Evolutionary conservation across 179 eudicot species (phyloP), one percentile per base, ranked within the genome.

Genomic region (Corrigiola litoralis): DNA sequence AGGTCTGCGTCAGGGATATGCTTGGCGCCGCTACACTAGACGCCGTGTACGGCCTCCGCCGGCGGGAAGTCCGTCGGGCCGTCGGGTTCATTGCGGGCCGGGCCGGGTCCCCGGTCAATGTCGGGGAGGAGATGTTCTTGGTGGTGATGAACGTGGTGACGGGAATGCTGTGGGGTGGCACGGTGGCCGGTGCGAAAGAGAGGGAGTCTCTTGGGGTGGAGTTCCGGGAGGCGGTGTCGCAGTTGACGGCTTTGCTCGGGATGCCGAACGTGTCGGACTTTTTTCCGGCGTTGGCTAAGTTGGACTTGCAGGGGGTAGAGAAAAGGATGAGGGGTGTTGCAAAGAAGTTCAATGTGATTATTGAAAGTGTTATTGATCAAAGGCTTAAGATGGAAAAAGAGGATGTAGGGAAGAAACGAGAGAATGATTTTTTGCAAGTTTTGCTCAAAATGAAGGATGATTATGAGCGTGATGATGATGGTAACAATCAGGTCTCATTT

Each of bases 121-220:
- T 87, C 0, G 87, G 87, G 0, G 86, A 85, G 57, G 76, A 77
- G 70, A 80, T 77, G 80, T 85, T 83, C n/a, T 1, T 77, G 67
- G 69, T 75, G 7, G 55, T 72, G 36, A 5, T 80, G 70, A 87
- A 83, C 23, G 87, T 85, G 67, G 69, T 81, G 48, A 81, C 83
- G 6, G 79, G 65, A 40, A 85, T 80, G 94, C 1, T 89, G 77
- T 89, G 96, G 96, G 90, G 94, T 1, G 88, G 90, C 2, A 68
- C 81, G 10, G 56, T 79, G 54, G 57, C 29, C 34, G 54, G 29
- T 66, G 86, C 65, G 8, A 75, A 50, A 47, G 84, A 80, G 46
- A 74, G 82, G 32, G 80, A 36, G 4, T 50, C 55, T 5, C 20
- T 84, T 0, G 85, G 83, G 2, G 59, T 54, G 3, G 89, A 84